Conservation (phyloP, 768 basidiomycete species). For the Calocera cornea region DNA sequence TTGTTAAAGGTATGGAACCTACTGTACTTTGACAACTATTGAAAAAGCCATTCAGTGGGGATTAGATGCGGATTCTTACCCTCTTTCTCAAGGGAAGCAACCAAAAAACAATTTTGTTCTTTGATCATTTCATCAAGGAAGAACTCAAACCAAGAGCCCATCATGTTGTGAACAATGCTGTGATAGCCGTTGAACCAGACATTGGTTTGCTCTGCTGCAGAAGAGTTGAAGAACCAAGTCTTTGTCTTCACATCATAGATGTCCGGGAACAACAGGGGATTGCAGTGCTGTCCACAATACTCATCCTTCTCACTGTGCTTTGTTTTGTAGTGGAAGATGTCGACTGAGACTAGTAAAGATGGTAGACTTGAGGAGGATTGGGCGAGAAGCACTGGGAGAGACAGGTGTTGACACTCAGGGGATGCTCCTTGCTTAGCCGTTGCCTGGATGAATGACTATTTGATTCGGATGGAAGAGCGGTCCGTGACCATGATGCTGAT, state of each 20-base stretch:
- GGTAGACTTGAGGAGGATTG: neutral
- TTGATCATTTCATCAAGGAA: slow-evolving; percentile 30
- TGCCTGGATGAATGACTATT: no score
- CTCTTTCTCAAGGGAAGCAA: slow-evolving; percentile 8
- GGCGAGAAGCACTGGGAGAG: no score
- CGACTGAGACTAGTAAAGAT: slow-evolving; percentile 17
- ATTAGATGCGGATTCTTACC: neutral
- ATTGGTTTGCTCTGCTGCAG: slow-evolving; percentile 26
- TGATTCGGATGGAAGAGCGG: no score
- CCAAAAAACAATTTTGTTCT: slow-evolving; percentile 17
- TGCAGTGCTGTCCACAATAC: slow-evolving; percentile 22
- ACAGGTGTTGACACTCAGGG: no score
- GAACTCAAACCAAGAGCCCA: slow-evolving; percentile 22
- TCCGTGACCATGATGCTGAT: no score
- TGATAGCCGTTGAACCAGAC: slow-evolving; percentile 29
- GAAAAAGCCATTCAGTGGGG: neutral
- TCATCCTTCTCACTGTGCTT: slow-evolving; percentile 25
- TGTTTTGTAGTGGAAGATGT: slow-evolving; percentile 28
- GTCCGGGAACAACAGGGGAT: slow-evolving; percentile 21
- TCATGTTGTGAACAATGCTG: slow-evolving; percentile 23
- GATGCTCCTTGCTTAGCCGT: no score
- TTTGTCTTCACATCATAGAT: slow-evolving; percentile 16
- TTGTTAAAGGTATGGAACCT: no score
- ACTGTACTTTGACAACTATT: no score
- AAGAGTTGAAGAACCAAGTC: slow-evolving; percentile 30